Base-by-base conservation (phyloP, 306 rosid species). In the Adenanthera pavonina region DNA sequence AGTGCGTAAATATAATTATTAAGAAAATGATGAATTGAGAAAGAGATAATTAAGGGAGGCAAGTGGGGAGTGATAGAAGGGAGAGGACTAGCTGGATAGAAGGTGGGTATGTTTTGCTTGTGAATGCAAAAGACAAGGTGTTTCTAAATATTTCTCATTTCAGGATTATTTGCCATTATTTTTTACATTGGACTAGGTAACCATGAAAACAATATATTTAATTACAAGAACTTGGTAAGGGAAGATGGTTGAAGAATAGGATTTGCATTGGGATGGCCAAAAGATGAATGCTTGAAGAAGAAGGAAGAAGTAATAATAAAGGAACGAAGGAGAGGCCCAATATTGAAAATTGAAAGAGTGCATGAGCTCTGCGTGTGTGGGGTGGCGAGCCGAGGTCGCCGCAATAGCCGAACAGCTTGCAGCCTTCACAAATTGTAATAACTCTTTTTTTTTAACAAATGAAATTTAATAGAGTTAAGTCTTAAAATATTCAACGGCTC, bases 361-460 rank as follows among this genome's bases (percentile, higher is more conserved):
- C 90, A 79, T 9, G 72, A 67, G 51, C 34, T 6, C 2, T 67
- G 54, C 44, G 54, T 19, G 35, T 3, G 10, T 17, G n/a, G n/a
- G n/a, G 49, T 40, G 49, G 44, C 17, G 74, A 69, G 74, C 43
- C 74, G 54, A 84, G 87, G 81, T 82, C 95, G 94, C 85, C 82
- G 79, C 90, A 71, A 88, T 89, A 88, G 92, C 88, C 94, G 92
- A 83, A 90, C 87, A 92, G 80, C 83, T 90, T 87, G 89, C 87
- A 71, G 25, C 36, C 80, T 87, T 84, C 4, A 69, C 48, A 7
- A 44, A 8, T 68, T 40, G 4, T 41, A 41, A 3, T 25, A n/a
- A 1, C 67, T 3, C 35, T 57, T n/a, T n/a, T n/a, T n/a, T n/a
- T n/a, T n/a, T n/a, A n/a, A n/a, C n/a, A n/a, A n/a, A n/a, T n/a